Evolutionary conservation across 225 moss, liverwort and hornwort species (phyloP), one percentile per base, ranked within the genome.

Genomic region (Marchantia polymorpha): DNA sequence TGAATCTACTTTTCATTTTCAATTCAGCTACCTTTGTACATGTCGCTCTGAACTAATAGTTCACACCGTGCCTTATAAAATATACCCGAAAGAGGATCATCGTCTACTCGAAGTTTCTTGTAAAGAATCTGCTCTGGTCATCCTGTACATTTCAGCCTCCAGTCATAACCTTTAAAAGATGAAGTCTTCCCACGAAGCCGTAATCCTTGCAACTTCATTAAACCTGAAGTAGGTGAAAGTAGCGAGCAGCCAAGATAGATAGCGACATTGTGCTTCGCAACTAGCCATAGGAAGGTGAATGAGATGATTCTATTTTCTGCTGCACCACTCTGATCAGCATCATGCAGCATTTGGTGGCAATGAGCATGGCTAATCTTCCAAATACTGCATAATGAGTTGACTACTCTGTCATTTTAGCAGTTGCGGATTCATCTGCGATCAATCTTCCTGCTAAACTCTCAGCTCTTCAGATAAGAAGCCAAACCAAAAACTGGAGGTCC

Each of bases 401-500:
- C 16, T 8, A 16, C 19, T 56, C 14, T 29, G 59, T 55, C 20
- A 20, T 1, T 31, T 59, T 31, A 29, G 27, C 74, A 17, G 19
- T 58, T 56, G 58, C 75, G 39, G 10, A 5, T 15, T 56, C 39
- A 16, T 10, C 16, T 6, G 14, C 16, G 3, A 74, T 27, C 50
- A 55, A 74, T 20, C 7, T 59, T 59, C 59, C 20, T 19, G 12
- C 75, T 5, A 0, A 3, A 20, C 49, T 30, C 52, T 86, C 78
- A 86, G 63, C 70, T 87, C 71, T 83, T 87, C 75, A 87, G 58
- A 79, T 64, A 87, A 3, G 86, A 13, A 13, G 79, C 27, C 51
- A 87, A 71, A 25, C 75, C 70, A 69, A 87, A 83, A 52, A 26
- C 64, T 29, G 86, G 83, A 79, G 86, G 86, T 53, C 83, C 86